A percentile compares a stretch with the other conserved stretches of the same genome.
These are phyloP conservation scores for Thamnidium elegans DNA, from an alignment of 192 early-diverging fungal species.

Conservation along the genomic window DNA sequence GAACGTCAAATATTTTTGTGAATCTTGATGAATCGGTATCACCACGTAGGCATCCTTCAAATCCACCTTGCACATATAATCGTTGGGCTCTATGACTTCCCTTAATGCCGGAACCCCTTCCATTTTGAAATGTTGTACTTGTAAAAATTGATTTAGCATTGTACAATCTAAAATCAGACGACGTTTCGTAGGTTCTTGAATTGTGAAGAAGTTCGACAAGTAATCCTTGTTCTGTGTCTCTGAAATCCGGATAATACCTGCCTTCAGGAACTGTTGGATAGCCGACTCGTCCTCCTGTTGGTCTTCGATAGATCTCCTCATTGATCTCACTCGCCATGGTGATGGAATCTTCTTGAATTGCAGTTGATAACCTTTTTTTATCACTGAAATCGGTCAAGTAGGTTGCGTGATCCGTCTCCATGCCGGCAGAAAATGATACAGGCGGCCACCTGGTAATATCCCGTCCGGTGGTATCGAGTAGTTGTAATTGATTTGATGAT, in stretches of 20 bases:
- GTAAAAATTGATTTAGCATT: background rate
- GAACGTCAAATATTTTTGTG: background rate
- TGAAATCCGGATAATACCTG: background rate
- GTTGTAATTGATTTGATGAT: too few species aligned
- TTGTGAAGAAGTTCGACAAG: background rate
- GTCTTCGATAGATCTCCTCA: background rate
- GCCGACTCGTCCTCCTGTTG: background rate
- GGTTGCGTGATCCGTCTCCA: too few species aligned
- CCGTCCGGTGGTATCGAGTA: too few species aligned
- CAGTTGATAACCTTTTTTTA: background rate
- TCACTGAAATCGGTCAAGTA: background rate
- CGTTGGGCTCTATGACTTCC: slow-evolving; percentile 7
- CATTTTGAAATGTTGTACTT: slow-evolving; percentile 15
- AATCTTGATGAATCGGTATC: background rate
- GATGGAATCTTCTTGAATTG: background rate
- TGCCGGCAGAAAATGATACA: too few species aligned
- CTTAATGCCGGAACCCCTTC: slow-evolving; percentile 1
- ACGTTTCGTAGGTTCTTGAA: background rate
- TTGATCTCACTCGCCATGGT: background rate
- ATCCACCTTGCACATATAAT: slow-evolving; percentile 7
- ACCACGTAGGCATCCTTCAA: slow-evolving; percentile 6
- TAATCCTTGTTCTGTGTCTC: background rate
- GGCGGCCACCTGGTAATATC: too few species aligned
- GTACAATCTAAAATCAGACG: slow-evolving; percentile 5
- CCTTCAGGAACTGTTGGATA: background rate